These are phyloP conservation scores for Umbelopsis vinacea DNA, from an alignment of 192 early-diverging fungal genomes.

Conservation along the genomic window DNA sequence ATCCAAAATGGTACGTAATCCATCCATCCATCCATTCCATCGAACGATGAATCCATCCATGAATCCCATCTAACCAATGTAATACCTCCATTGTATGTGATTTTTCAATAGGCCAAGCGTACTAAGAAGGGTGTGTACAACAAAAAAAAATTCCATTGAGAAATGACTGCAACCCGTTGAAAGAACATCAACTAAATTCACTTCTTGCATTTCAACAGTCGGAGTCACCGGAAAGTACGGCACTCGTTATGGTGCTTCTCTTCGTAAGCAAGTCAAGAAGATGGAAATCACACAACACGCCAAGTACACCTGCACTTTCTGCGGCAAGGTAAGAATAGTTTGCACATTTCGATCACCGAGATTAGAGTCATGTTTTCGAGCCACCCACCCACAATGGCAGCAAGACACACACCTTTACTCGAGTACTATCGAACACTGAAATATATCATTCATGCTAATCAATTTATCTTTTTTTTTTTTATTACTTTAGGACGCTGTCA, in stretches of 20 bases:
- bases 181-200: conserved; percentile 16
- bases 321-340: conserved; percentile 78
- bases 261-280: conserved; percentile 97
- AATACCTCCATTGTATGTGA: background rate
- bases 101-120: conserved; percentile 75
- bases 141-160: background rate
- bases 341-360: background rate
- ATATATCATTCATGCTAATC: background rate
- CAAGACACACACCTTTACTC: background rate
- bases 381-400: too few relatives aligned
- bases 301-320: conserved; percentile 99
- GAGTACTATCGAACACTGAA: too few relatives aligned
- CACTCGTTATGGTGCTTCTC: conserved; percentile 99
- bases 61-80: background rate
- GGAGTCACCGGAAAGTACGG: conserved; percentile 99
- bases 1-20: conserved; percentile 27
- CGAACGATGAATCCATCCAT: background rate
- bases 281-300: conserved; percentile 99
- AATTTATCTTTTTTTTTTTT: too few relatives aligned
- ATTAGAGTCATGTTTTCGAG: too few relatives aligned
- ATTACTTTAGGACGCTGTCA: conserved; percentile 74
- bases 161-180: background rate
- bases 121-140: conserved; percentile 81
- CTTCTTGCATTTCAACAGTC: conserved; percentile 42
- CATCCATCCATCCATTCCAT: conserved; percentile 34